Conservation (phyloP, 495 filamentous ascomycete genomes). For the Penicillium bovifimosum region DNA sequence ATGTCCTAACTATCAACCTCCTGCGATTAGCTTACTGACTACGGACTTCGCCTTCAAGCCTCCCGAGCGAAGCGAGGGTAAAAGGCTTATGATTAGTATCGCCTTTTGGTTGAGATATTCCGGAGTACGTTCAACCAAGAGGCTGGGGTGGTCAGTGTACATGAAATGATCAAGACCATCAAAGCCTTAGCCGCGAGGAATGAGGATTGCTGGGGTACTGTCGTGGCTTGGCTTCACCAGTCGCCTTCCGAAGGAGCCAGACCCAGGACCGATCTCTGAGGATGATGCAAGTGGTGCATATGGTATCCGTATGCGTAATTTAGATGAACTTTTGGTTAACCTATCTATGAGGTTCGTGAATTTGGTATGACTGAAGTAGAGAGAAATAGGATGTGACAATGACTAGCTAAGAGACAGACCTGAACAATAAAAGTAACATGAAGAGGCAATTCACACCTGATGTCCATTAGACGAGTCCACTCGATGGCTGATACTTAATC, state of each 20-base stretch:
- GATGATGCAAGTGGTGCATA: slow-evolving; percentile 36
- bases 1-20: no score
- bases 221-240: slow-evolving; percentile 34
- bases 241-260: slow-evolving; percentile 31
- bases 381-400: neutral
- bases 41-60: no score
- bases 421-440: no score
- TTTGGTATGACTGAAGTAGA: slow-evolving; percentile 5
- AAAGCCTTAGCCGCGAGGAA: no score
- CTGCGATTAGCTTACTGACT: no score
- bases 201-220: slow-evolving; percentile 33
- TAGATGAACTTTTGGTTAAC: slow-evolving; percentile 36
- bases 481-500: no score
- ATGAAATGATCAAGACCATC: slow-evolving; percentile 26
- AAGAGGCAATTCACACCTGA: no score
- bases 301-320: slow-evolving; percentile 31
- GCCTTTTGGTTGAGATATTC: slow-evolving; percentile 23
- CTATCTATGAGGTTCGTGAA: slow-evolving; percentile 28
- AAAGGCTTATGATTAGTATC: slow-evolving; percentile 37
- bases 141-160: slow-evolving; percentile 25
- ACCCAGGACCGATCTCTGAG: slow-evolving; percentile 31
- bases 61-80: no score
- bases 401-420: no score
- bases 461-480: no score
- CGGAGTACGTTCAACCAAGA: slow-evolving; percentile 30